These are phyloP conservation scores for Xylaria castorea DNA, from an alignment of 495 filamentous ascomycete genomes.

Conservation along the genomic window DNA sequence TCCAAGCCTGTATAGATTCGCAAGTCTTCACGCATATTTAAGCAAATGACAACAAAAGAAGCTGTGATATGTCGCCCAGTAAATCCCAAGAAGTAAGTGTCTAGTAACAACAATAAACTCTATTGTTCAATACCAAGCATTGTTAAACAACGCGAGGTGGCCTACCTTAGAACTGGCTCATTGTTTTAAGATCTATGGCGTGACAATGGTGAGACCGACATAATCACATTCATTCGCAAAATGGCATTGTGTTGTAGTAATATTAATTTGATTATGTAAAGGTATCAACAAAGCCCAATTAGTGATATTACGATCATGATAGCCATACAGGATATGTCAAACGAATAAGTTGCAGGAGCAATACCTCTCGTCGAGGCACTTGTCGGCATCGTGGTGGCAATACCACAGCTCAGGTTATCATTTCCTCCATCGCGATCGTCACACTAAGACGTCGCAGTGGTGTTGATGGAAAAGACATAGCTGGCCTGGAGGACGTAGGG, in stretches of 20 bases:
- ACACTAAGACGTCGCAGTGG: constrained; percentile 38
- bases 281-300: constrained; percentile 4
- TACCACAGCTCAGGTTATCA: neutral
- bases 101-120: neutral
- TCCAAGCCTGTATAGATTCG: neutral
- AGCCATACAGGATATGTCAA: neutral
- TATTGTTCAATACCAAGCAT: constrained; percentile 3
- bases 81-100: neutral
- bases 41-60: neutral
- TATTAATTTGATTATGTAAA: constrained; percentile 15
- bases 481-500: constrained; percentile 70
- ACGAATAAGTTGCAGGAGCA: neutral
- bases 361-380: neutral
- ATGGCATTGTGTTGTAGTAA: neutral
- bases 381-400: neutral
- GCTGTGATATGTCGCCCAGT: neutral
- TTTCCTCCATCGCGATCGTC: constrained; percentile 12
- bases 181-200: neutral
- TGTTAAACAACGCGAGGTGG: neutral
- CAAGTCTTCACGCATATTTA: neutral
- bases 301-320: constrained; percentile 4
- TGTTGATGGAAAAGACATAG: constrained; percentile 63
- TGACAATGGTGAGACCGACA: neutral
- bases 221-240: constrained; percentile 7
- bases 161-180: neutral